Conservation (phyloP, 768 basidiomycete species). For the Suillus hirtellus region DNA sequence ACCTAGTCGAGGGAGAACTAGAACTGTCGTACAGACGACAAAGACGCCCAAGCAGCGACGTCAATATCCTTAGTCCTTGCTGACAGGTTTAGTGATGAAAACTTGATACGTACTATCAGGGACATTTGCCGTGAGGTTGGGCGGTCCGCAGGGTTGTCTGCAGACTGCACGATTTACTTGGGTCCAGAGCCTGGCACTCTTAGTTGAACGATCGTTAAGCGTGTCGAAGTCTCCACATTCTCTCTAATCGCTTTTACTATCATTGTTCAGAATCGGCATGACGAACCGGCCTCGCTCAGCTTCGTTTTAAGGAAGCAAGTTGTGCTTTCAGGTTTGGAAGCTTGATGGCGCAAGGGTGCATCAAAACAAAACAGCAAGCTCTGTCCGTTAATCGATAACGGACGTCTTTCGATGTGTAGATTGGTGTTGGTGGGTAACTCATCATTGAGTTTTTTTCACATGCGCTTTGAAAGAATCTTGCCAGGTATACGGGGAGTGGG, state of each 20-base stretch:
- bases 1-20: constrained; percentile 18
- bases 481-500: constrained; percentile 62
- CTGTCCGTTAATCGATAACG: constrained; percentile 65
- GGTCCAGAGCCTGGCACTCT: constrained; percentile 37
- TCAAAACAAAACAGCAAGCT: constrained; percentile 63
- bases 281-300: constrained; percentile 26
- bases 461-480: constrained; percentile 65
- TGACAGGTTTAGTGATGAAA: constrained; percentile 13
- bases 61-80: constrained; percentile 10
- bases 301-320: constrained; percentile 73
- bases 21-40: constrained; percentile 17
- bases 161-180: constrained; percentile 14
- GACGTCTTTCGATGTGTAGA: constrained; percentile 77
- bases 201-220: constrained; percentile 77
- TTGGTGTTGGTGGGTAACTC: constrained; percentile 74
- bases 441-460: constrained; percentile 73
- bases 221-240: constrained; percentile 63
- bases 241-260: constrained; percentile 67
- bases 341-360: constrained; percentile 61
- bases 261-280: constrained; percentile 53
- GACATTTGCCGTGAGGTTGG: constrained; percentile 1
- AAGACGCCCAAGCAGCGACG: constrained; percentile 22
- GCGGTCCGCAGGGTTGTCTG: constrained; percentile 6
- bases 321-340: constrained; percentile 46
- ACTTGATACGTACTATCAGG: background rate